Conservation (phyloP, 2,329 filamentous ascomycete species). For the Penicillium sp. region DNA sequence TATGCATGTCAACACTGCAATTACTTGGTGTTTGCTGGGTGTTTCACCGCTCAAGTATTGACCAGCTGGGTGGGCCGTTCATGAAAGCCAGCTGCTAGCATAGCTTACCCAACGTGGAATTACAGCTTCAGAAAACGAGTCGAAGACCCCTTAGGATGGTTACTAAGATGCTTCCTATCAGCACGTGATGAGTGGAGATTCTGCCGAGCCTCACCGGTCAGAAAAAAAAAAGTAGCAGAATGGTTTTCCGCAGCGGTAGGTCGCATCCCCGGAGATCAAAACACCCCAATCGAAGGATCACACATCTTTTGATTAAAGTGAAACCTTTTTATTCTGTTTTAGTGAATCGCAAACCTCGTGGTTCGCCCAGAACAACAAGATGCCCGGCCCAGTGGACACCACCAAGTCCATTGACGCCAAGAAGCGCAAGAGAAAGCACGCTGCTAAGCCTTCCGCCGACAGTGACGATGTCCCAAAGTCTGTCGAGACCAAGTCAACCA, state of each 20-base stretch:
- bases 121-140: too few species aligned
- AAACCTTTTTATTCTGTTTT: not conserved
- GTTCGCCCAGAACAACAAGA: conserved; percentile 21
- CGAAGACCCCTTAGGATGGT: too few species aligned
- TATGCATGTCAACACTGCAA: too few species aligned
- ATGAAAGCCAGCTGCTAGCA: too few species aligned
- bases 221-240: conserved; percentile 28
- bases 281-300: conserved; percentile 17
- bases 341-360: conserved; percentile 2
- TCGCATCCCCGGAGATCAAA: conserved; percentile 24
- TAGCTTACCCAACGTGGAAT: too few species aligned
- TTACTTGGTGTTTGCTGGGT: too few species aligned
- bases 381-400: conserved; percentile 39
- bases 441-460: conserved; percentile 24
- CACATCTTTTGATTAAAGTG: not conserved
- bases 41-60: too few species aligned
- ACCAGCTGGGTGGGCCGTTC: too few species aligned
- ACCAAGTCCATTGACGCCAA: conserved; percentile 38
- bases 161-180: conserved; percentile 21
- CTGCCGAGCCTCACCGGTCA: conserved; percentile 24
- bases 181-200: conserved; percentile 34
- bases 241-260: conserved; percentile 22
- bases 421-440: conserved; percentile 50
- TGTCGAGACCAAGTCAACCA: conserved; percentile 22
- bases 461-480: conserved; percentile 29